Conservation (phyloP, 2,329 filamentous ascomycete species). For the Nemania sp. region DNA sequence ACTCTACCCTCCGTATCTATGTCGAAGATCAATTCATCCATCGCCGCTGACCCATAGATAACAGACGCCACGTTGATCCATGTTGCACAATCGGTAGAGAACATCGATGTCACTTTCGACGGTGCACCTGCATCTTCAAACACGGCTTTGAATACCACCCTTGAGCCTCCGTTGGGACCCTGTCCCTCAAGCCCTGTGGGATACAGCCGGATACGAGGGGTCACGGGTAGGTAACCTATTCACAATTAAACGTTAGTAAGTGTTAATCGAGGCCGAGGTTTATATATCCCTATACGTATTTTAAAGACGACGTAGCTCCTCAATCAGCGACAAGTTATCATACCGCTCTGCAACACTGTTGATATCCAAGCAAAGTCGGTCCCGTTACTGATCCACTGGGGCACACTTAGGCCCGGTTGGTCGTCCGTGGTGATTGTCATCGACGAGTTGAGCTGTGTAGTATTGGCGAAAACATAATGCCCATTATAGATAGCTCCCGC, state of each 20-base stretch:
- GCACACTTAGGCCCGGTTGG: conserved; percentile 48
- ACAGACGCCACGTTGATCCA: conserved; percentile 49
- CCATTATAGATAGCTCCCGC: conserved; percentile 48
- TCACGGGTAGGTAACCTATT: conserved; percentile 42
- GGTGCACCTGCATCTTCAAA: conserved; percentile 49
- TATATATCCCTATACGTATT: not conserved
- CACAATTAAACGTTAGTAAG: not conserved
- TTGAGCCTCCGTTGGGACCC: conserved; percentile 44
- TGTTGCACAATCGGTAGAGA: conserved; percentile 51
- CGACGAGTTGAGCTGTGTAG: conserved; percentile 47
- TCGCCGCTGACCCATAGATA: conserved; percentile 46
- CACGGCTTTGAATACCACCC: conserved; percentile 50
- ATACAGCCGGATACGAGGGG: conserved; percentile 50
- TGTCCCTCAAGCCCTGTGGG: conserved; percentile 48
- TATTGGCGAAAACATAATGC: conserved; percentile 42
- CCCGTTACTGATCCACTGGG: conserved; percentile 51
- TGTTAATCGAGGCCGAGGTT: not conserved
- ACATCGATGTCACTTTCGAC: conserved; percentile 47
- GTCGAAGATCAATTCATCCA: conserved; percentile 49
- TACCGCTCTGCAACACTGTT: conserved; percentile 44
- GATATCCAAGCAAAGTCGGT: conserved; percentile 48
- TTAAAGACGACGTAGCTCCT: not conserved
- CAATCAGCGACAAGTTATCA: not conserved
- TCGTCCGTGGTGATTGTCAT: conserved; percentile 49
- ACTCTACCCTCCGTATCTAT: conserved; percentile 44